phyloP scores from a whole-genome alignment of 1,139 yeast genomes.

The Sugiyamaella novakii region DNA sequence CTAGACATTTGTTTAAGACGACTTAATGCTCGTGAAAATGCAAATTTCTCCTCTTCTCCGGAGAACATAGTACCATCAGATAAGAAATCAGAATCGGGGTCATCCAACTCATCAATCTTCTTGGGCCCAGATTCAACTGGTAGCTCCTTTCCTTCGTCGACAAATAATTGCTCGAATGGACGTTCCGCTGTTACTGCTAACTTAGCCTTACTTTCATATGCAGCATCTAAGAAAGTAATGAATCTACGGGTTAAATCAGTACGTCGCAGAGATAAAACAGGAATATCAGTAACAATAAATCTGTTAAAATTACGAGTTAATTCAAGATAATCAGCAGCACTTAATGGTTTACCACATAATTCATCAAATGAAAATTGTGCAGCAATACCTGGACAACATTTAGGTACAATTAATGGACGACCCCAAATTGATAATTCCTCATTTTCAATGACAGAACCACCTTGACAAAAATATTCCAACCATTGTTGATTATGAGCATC shows the following conservation, averaged over 20 bases:
- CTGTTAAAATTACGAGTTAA: constrained; percentile 76
- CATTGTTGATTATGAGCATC: constrained; percentile 69
- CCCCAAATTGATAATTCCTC: constrained; percentile 80
- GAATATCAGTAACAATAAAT: constrained; percentile 87
- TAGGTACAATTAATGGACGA: constrained; percentile 72
- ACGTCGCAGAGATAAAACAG: constrained; percentile 72
- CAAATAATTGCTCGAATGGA: constrained; percentile 80
- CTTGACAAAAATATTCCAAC: constrained; percentile 76
- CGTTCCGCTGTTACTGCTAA: constrained; percentile 88
- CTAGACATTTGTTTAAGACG: constrained; percentile 93
- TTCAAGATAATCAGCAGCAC: constrained; percentile 94
- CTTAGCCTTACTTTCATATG: constrained; percentile 85
- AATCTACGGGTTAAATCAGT: constrained; percentile 87
- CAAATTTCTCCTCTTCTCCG: constrained; percentile 91
- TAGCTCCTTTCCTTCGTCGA: constrained; percentile 61
- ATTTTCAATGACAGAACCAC: constrained; percentile 44
- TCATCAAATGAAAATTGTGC: constrained; percentile 88
- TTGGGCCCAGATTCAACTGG: constrained; percentile 12
- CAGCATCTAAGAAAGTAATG: constrained; percentile 92
- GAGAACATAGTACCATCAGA: constrained; percentile 80
- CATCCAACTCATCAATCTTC: constrained; percentile 61
- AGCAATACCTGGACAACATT: constrained; percentile 72
- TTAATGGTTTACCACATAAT: constrained; percentile 80
- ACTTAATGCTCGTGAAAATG: constrained; percentile 91
- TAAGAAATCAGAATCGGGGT: constrained; percentile 74